Evolutionary conservation across 768 basidiomycete species (phyloP).

Genomic region (Nidula microcarpa): DNA sequence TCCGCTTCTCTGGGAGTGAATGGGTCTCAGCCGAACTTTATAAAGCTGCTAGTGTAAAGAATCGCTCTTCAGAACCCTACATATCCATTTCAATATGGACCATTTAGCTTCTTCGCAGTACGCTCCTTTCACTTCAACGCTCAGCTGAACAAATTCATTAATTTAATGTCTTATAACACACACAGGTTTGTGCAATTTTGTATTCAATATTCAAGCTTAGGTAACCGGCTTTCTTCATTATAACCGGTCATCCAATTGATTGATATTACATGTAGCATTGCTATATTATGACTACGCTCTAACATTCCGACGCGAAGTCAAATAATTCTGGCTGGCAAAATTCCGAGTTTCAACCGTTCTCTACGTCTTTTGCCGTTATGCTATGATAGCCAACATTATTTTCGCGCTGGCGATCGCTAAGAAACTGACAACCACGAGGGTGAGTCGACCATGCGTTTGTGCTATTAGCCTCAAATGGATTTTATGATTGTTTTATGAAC

Average conservation of each 20-base stretch:
- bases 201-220: constrained; percentile 17
- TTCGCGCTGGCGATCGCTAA: constrained; percentile 22
- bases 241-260: not conserved
- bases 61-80: no score
- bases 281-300: constrained; percentile 28
- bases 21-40: no score
- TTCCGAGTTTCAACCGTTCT: constrained; percentile 23
- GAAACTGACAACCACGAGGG: constrained; percentile 11
- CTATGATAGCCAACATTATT: constrained; percentile 25
- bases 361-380: constrained; percentile 29
- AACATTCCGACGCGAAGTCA: constrained; percentile 24
- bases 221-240: constrained; percentile 1
- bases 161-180: no score
- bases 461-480: not conserved
- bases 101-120: no score
- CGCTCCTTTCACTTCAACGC: no score
- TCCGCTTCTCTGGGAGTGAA: no score
- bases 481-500: not conserved
- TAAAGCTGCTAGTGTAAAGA: no score
- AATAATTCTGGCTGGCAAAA: constrained; percentile 24
- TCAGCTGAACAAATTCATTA: no score
- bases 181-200: not conserved
- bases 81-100: no score
- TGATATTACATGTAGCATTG: constrained; percentile 11
- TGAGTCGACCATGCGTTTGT: not conserved